Evolutionary conservation across 2,329 filamentous ascomycete species (phyloP), one percentile per base, ranked within the genome.

Genomic region (Stemphylium lycopersici): DNA sequence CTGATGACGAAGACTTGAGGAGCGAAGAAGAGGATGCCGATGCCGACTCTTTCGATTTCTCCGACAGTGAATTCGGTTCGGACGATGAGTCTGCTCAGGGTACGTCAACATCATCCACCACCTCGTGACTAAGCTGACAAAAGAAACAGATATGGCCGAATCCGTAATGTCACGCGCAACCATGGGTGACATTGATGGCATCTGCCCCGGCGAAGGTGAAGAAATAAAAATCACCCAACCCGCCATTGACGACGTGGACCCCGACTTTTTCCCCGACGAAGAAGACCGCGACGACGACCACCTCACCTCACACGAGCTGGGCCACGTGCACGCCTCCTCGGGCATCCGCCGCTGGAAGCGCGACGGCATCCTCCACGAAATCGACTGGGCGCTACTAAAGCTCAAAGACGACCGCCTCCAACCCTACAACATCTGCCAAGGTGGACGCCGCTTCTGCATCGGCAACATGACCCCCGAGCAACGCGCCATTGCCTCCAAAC

Each of bases 331-430:
- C 67, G 93, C 93, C 0, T 96, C 91, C 0, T 96, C 92, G 18
- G 93, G 93, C 6, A 89, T 98, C 54, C 87, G 91, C 4, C 86
- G 93, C 26, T 88, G 90, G 70, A 83, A 80, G 46, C 83, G 88
- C 55, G 82, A 89, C 56, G 87, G 88, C 4, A 79, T 96, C 20
- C 81, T 90, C 5, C 93, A 97, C 71, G 93, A 98, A 74, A 92
- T 98, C 39, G 93, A 98, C 74, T 98, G 93, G 93, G 92, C 93
- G 0, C 79, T 98, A 2, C 92, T 98, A 65, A 86, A 90, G 62
- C 90, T 98, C 59, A 80, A 88, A 10, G 81, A 87, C 3, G 83
- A 87, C 10, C 86, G 93, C 1, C 78, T 87, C 12, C 90, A 93
- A 3, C 80, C 83, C 0, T 83, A 85, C 55, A 97, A 97, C 65